A percentile compares a stretch with the other conserved stretches of the same genome.
Conservation (phyloP, 2,329 filamentous ascomycete genomes). For the Talaromyces sp. region DNA sequence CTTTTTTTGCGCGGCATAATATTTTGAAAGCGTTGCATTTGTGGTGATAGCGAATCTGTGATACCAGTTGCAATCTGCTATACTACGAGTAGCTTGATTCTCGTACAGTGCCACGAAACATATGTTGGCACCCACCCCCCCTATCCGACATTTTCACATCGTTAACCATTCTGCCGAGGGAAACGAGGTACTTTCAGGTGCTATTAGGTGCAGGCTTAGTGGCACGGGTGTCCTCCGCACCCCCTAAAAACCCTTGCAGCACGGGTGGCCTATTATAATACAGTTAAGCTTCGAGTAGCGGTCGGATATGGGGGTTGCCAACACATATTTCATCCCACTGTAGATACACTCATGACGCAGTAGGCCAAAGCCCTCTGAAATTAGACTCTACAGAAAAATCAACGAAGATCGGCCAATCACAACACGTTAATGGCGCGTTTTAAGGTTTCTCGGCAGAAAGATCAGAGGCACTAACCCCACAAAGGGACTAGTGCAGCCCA, state of each 20-base stretch:
- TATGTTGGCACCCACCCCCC: no score
- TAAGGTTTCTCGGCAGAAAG: background rate
- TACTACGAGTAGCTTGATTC: background rate
- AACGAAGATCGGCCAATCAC: constrained; percentile 9
- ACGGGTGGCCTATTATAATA: no score
- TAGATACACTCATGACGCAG: background rate
- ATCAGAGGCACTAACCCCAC: background rate
- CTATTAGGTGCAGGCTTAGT: no score
- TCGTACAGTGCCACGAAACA: no score
- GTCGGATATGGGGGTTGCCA: no score
- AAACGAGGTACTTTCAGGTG: no score
- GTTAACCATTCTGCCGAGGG: no score
- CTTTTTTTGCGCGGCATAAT: constrained; percentile 73
- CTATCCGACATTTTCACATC: no score
- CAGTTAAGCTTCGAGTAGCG: no score
- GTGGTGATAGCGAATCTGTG: constrained; percentile 20
- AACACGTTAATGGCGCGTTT: background rate
- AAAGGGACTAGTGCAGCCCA: background rate
- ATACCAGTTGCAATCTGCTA: background rate
- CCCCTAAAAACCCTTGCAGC: no score
- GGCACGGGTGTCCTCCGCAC: no score
- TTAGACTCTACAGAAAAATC: background rate
- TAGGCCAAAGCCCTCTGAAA: background rate
- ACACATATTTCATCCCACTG: no score
- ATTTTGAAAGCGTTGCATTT: constrained; percentile 53